These are phyloP conservation scores for Cladophialophora psammophila DNA, from an alignment of 2,329 filamentous ascomycete genomes.

Conservation along the genomic window DNA sequence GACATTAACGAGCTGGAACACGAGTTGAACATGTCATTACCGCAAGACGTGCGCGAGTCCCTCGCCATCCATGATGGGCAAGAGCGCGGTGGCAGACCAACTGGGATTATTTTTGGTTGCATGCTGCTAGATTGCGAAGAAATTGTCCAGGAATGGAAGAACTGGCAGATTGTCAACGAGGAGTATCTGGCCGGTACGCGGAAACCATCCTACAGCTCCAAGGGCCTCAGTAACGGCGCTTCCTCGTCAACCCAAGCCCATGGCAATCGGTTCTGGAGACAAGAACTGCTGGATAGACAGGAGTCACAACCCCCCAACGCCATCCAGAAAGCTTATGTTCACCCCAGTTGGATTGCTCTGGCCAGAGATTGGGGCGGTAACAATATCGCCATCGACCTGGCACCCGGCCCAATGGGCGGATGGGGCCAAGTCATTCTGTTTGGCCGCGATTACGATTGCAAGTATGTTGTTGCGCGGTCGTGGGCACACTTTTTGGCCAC, in stretches of 20 bases:
- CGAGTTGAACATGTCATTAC: constrained; percentile 90
- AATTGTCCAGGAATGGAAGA: constrained; percentile 96
- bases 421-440: constrained; percentile 98
- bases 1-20: constrained; percentile 97
- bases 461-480: constrained; percentile 92
- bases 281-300: constrained; percentile 83
- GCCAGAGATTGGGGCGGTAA: constrained; percentile 99
- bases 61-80: constrained; percentile 94
- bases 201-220: constrained; percentile 69
- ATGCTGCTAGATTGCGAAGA: constrained; percentile 99
- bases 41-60: constrained; percentile 91
- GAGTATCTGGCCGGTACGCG: constrained; percentile 74
- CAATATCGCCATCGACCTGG: constrained; percentile 91
- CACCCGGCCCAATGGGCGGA: constrained; percentile 84
- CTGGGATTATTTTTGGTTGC: constrained; percentile 88
- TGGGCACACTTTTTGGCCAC: constrained; percentile 87
- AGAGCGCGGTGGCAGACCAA: constrained; percentile 88
- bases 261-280: constrained; percentile 70
- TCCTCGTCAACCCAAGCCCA: constrained; percentile 65
- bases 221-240: constrained; percentile 72
- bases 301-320: constrained; percentile 85
- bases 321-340: constrained; percentile 90
- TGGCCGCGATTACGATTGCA: constrained; percentile 97
- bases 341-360: constrained; percentile 93
- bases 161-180: constrained; percentile 92